Evolutionary conservation across 495 filamentous ascomycete genomes (phyloP), one percentile per base, ranked within the genome.

Genomic region (Astrothelium subdiscretum): DNA sequence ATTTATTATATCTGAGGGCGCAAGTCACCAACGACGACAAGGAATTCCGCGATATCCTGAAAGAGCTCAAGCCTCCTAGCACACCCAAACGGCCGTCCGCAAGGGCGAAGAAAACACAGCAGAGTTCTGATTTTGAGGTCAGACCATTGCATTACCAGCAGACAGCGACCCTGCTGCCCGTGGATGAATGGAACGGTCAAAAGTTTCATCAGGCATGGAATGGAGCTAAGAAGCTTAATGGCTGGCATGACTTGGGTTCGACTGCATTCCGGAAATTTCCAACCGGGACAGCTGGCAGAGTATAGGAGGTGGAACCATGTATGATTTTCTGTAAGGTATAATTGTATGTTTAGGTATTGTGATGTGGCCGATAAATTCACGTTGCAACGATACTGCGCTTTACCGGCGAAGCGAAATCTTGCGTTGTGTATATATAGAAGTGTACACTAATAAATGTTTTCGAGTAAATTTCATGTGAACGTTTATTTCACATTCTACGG

Each of bases 11-110:
- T 74, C 79, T 97, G 42, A 84, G 80, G 67, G 92, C 92, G 5
- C 92, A 97, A 74, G 92, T 95, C 65, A 83, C 86, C 4, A 84
- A 78, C 58, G 82, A 89, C 61, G 87, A 40, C 11, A 48, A 42
- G 24, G 62, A 64, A 38, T 35, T 64, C 24, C 57, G 32, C 12
- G 43, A 44, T 8, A 61, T 66, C 43, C 20, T 58, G 40, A 61
- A 40, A 52, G 61, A 63, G 18, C 40, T 62, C 24, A 63, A 43
- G 31, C 12, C 20, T 29, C 13, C 62, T 31, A 31, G 48, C 24
- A 24, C 27, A 20, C 61, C 57, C 15, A 42, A 12, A 59, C 27
- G 22, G 24, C 11, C 31, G 26, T n/a, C 13, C 3, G 1, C 57
- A 20, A 42, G 18, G 31, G 11, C n/a, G n/a, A 42, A 59, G 57